Evolutionary conservation across 495 filamentous ascomycete genomes (phyloP), one percentile per base, ranked within the genome.

Genomic region (Aspergillus indologenus): DNA sequence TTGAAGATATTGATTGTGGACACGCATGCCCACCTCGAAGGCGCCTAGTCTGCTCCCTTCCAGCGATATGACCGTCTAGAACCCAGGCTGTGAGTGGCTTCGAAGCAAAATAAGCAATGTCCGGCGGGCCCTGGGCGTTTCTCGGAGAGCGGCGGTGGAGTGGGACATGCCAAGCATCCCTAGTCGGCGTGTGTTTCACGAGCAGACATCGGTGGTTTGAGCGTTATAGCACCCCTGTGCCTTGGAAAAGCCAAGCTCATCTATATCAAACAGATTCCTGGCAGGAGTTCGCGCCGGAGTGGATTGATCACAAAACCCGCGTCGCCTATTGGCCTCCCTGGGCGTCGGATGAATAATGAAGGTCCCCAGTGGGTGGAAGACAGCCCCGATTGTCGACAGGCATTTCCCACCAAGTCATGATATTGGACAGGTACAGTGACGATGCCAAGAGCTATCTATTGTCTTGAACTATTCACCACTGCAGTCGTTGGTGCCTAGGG

Each of bases 1-100:
- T 57, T 57, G 45, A 34, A 45, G 50, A 64, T 19, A 64, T 64
- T 60, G 54, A 61, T 19, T 42, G 54, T 61, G 62, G 61, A n/a
- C 46, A 56, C 34, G 18, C 40, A 56, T 29, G 24, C n/a, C 45
- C 43, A 20, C 42, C 22, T 15, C 24, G 7, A 24, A 43, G 52
- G 21, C 20, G 43, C 17, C 24, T 24, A 48, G 43, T 46, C 31
- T 26, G 51, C 29, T 22, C 40, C 24, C 46, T 18, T 20, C 47
- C 34, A 26, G 20, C 31, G n/a, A n/a, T 23, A 44, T 14, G 1
- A 19, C 49, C 19, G 43, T 29, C 43, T 18, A 26, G 44, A 46
- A 54, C 24, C 12, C 20, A 26, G 43, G 45, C 47, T 45, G 24
- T 45, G 52, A 53, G 54, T 60, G 58, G 53, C 34, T 11, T 40